A percentile compares a stretch with the other conserved stretches of the same genome.
Evolutionary conservation across 257 asterid genomes (phyloP).

Genomic region (Solanum sejunctum): DNA sequence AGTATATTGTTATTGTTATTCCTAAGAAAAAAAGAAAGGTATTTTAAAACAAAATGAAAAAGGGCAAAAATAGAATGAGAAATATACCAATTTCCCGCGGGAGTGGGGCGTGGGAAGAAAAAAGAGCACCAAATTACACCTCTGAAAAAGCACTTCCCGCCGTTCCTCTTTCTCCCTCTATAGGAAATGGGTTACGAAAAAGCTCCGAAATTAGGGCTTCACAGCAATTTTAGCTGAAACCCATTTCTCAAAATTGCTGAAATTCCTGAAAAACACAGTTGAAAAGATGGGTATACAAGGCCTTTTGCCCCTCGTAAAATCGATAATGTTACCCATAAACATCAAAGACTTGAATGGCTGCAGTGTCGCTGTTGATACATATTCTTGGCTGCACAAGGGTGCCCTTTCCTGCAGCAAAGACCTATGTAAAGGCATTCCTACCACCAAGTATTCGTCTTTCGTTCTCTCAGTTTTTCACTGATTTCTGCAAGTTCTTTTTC

Average conservation of each 20-base stretch:
- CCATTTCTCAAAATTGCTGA: not conserved
- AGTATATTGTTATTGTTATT: no score
- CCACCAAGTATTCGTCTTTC: slow-evolving; percentile 47
- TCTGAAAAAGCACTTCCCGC: slow-evolving; percentile 5
- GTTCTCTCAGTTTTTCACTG: not conserved
- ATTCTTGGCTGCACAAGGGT: slow-evolving; percentile 99
- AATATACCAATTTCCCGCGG: no score
- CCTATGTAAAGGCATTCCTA: slow-evolving; percentile 89
- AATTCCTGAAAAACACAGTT: not conserved
- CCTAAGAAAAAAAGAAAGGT: no score
- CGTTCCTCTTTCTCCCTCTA: not conserved
- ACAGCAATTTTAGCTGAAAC: not conserved
- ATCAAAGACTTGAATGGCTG: slow-evolving; percentile 72
- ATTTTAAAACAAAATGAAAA: no score
- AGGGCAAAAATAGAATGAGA: no score
- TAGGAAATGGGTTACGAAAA: not conserved
- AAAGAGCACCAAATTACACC: not conserved
- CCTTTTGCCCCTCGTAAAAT: slow-evolving; percentile 80
- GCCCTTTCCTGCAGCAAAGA: slow-evolving; percentile 90
- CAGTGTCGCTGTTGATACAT: slow-evolving; percentile 76
- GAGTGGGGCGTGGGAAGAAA: no score
- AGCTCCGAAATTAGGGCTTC: not conserved
- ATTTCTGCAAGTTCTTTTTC: not conserved
- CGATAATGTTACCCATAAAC: slow-evolving; percentile 78
- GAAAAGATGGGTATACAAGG: slow-evolving; percentile 67